Evolutionary conservation across 495 filamentous ascomycete species (phyloP), one percentile per base, ranked within the genome.

Genomic region (Neohortaea acidophila): DNA sequence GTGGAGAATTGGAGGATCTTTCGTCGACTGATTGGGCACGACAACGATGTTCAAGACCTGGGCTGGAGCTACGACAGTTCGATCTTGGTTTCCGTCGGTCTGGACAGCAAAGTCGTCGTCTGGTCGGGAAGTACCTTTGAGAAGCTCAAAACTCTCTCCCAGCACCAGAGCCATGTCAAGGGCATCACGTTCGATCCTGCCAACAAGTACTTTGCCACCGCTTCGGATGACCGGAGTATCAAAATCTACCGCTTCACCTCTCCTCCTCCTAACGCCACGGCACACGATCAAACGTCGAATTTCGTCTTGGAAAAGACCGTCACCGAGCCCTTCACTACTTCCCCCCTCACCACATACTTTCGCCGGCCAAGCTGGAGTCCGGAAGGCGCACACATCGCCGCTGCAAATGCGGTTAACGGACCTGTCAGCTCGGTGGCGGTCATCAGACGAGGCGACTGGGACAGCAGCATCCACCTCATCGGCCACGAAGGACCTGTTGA

Each of bases 91-190:
- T 94, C 89, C 2, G 91, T 96, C 6, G 91, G 89, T 2, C 65
- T 99, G 43, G 89, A 99, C 60, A 96, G 91, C 15, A 96, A 96
- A 59, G 77, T 96, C 13, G 91, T 99, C 30, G 79, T 96, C 11
- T 99, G 89, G 89, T 94, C 85, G 1, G 89, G 89, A 12, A 76
- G 84, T 58, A 94, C 87, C 13, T 99, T 99, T 49, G 89, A 99
- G 59, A 94, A 92, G 63, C 67, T 99, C 36, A 96, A 94, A 66
- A 83, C 79, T 2, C 64, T 99, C 9, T 73, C 81, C 6, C 72
- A 82, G 27, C 89, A 99, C 51, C 81, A 91, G 53, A 94, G 85
- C 52, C 89, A 94, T 52, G 91, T 99, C 55, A 99, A 99, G 58
- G 89, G 89, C 18, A 82, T 99, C 51, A 92, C 85, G 1, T 99